Conservation (phyloP, 2,329 filamentous ascomycete genomes). For the Didymosphaeria variabile region DNA sequence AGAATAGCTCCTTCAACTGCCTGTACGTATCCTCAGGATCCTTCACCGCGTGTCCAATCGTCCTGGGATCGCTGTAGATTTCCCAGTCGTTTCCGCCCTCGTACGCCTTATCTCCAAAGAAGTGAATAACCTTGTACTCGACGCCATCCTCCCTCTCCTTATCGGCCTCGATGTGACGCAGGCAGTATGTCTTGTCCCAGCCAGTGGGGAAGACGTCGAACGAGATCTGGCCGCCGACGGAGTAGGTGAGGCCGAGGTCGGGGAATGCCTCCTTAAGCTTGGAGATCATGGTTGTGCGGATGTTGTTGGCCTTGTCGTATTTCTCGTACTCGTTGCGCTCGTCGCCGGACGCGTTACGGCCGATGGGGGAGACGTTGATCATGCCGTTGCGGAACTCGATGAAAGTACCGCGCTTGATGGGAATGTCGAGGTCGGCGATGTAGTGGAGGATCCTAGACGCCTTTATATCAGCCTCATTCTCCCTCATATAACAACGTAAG, state of each 20-base stretch:
- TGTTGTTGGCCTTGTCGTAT: conserved; percentile 80
- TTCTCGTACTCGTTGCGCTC: conserved; percentile 85
- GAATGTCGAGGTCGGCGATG: conserved; percentile 83
- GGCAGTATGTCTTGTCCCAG: conserved; percentile 99
- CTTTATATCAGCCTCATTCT: conserved; percentile 43
- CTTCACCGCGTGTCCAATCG: conserved; percentile 83
- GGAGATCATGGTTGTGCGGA: conserved; percentile 79
- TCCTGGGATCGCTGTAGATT: conserved; percentile 84
- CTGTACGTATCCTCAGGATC: conserved; percentile 83
- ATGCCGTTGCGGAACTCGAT: conserved; percentile 91
- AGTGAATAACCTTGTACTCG: conserved; percentile 88
- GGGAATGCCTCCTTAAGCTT: conserved; percentile 82
- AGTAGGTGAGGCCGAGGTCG: conserved; percentile 87
- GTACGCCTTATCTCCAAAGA: conserved; percentile 97
- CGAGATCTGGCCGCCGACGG: conserved; percentile 96
- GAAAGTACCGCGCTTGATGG: conserved; percentile 84
- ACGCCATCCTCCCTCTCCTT: conserved; percentile 71
- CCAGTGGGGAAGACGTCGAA: conserved; percentile 97
- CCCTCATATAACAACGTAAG: background rate
- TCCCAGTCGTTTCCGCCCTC: conserved; percentile 95
- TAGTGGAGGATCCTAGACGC: conserved; percentile 71
- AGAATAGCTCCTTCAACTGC: conserved; percentile 82
- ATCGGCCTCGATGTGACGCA: conserved; percentile 85
- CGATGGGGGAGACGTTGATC: conserved; percentile 85
- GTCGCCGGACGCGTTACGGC: conserved; percentile 81